Evolutionary conservation across 371 early-diverging fungal species (phyloP), one percentile per base, ranked within the genome.

Genomic region (Gilbertella persicaria): DNA sequence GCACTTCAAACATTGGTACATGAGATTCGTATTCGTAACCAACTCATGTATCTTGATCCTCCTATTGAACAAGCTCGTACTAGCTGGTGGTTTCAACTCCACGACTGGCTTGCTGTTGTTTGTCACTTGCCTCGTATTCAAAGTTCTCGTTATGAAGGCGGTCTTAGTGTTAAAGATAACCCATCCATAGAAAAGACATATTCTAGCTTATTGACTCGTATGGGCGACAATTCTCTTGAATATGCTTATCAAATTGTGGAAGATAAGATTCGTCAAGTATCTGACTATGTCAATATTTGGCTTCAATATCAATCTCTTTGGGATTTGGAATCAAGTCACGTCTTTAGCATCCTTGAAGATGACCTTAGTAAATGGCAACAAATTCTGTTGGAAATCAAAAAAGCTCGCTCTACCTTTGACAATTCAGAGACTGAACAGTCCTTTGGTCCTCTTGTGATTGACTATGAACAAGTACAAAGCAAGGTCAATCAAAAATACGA

Each of bases 401-500:
- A 92, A 40, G 93, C 96, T 0, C 87, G 99, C 20, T 67, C 86
- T 10, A 98, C 96, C 0, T 98, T 99, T 66, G 98, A 99, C 73
- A 98, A 91, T 55, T 89, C 96, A 0, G 95, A 95, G 58, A 94
- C 93, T 0, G 84, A 84, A 46, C 90, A 93, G 69, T 78, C 86
- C 0, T 94, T 99, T 67, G 96, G 97, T 12, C 81, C 88, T 10
- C 77, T 94, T 20, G 82, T 94, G 0, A 78, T 99, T 38, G 94
- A 98, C 62, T 99, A 96, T 69, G 97, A 92, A 60, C 95, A 96
- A 63, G 98, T 97, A 9, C 99, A 98, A 67, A 85, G 89, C 62
- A 99, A 98, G 65, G 97, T 99, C 53, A 98, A 95, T 54, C 88
- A 92, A 45, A 95, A 96, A 68, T 98, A 99, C 70, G 98, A 98